phyloP scores from a whole-genome alignment of 768 basidiomycete species.

The Rhizopogon rudus region DNA sequence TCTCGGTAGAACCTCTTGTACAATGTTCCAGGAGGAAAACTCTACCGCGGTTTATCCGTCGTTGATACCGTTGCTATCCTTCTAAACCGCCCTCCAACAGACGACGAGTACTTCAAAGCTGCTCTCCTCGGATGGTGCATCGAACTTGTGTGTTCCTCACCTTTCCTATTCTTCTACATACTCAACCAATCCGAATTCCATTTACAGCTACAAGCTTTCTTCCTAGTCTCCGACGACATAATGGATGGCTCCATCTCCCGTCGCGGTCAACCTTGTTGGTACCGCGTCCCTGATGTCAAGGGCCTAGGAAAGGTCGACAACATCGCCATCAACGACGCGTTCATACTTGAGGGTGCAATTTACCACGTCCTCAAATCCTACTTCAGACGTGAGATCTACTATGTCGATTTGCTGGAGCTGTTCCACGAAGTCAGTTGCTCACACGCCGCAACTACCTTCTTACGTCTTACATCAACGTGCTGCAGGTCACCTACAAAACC shows the following conservation, averaged over 20 bases:
- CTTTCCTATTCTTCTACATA: not conserved
- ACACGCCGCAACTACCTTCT: no score
- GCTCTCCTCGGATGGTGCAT: slow-evolving; percentile 94
- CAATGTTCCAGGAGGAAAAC: slow-evolving; percentile 93
- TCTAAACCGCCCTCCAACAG: slow-evolving; percentile 59
- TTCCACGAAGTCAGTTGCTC: slow-evolving; percentile 72
- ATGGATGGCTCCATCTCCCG: slow-evolving; percentile 98
- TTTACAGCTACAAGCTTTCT: slow-evolving; percentile 88
- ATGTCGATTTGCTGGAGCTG: slow-evolving; percentile 85
- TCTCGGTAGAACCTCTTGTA: slow-evolving; percentile 70
- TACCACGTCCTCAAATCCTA: slow-evolving; percentile 86
- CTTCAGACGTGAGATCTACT: slow-evolving; percentile 77
- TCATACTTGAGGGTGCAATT: slow-evolving; percentile 94
- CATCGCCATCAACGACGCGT: slow-evolving; percentile 93
- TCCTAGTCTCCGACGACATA: slow-evolving; percentile 95
- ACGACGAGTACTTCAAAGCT: slow-evolving; percentile 85
- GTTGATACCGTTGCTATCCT: slow-evolving; percentile 91
- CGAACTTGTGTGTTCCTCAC: slow-evolving; percentile 66
- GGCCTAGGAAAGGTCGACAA: slow-evolving; percentile 24
- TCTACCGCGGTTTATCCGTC: slow-evolving; percentile 93
- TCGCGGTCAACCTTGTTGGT: slow-evolving; percentile 95
- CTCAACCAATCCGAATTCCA: not conserved
- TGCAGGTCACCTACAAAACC: slow-evolving; percentile 72
- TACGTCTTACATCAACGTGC: not conserved
- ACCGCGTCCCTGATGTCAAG: slow-evolving; percentile 53